These are phyloP conservation scores for Heliosperma pusillum DNA, from an alignment of 148 eudicot species.

Conservation along the genomic window DNA sequence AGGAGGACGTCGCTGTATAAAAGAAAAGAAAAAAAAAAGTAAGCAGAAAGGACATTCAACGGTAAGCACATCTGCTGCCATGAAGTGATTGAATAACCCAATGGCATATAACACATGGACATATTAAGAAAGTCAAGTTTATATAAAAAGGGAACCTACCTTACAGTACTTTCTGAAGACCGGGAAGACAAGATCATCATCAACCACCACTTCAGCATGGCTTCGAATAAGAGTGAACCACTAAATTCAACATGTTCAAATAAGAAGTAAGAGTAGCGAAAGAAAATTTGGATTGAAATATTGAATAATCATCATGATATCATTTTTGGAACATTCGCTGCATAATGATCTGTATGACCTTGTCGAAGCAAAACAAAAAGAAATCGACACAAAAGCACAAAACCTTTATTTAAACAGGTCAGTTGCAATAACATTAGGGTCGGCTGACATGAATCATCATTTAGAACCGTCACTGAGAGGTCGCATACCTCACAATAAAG, in stretches of 20 bases:
- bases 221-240: slow-evolving; percentile 81
- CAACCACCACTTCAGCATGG: slow-evolving; percentile 76
- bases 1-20: slow-evolving; percentile 85
- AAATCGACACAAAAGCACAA: not conserved
- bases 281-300: not conserved
- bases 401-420: not conserved
- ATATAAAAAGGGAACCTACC: slow-evolving; percentile 38
- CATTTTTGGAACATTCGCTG: not conserved
- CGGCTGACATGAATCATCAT: too few relatives aligned
- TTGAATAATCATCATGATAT: not conserved
- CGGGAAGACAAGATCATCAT: slow-evolving; percentile 74
- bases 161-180: slow-evolving; percentile 74
- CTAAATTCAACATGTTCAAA: slow-evolving; percentile 33
- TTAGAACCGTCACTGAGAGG: too few relatives aligned
- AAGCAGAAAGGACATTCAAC: not conserved
- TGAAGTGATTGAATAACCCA: not conserved
- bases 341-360: not conserved
- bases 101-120: not conserved
- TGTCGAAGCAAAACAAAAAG: not conserved
- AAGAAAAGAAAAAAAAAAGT: not conserved
- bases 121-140: not conserved
- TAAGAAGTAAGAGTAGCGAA: not conserved
- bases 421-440: too few relatives aligned
- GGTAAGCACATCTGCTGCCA: not conserved
- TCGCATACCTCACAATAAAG: too few relatives aligned